Percentiles rank a stretch among this genome's conserved stretches.
Evolutionary conservation across 495 filamentous ascomycete genomes (phyloP).

Genomic region (Penicillium parvum): DNA sequence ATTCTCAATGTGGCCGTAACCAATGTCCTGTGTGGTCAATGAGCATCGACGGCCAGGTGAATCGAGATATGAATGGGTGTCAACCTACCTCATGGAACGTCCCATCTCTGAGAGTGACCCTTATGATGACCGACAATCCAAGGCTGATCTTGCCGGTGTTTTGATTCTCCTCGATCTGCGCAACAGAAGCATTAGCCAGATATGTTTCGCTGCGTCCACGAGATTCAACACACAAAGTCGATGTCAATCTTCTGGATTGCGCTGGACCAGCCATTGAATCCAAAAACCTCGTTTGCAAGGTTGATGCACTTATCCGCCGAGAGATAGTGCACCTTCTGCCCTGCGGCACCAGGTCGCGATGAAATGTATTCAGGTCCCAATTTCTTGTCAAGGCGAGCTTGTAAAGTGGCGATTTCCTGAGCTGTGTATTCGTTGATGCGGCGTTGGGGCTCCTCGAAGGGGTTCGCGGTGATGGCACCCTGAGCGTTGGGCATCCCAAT

Average conservation of each 20-base stretch:
- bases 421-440: constrained; percentile 78
- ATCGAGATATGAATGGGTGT: neutral
- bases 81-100: constrained; percentile 76
- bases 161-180: constrained; percentile 58
- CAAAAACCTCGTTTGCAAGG: constrained; percentile 96
- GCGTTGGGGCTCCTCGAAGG: constrained; percentile 67
- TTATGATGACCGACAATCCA: constrained; percentile 81
- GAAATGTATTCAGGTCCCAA: constrained; percentile 97
- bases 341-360: constrained; percentile 69
- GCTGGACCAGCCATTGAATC: constrained; percentile 97
- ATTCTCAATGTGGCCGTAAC: constrained; percentile 94
- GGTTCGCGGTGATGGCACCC: constrained; percentile 51
- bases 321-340: constrained; percentile 85
- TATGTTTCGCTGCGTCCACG: neutral
- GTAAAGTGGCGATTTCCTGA: constrained; percentile 82
- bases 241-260: constrained; percentile 83
- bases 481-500: constrained; percentile 37
- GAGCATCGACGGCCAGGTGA: neutral
- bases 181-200: constrained; percentile 7
- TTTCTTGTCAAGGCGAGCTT: constrained; percentile 81
- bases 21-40: constrained; percentile 73
- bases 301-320: constrained; percentile 90
- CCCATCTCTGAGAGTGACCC: constrained; percentile 85
- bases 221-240: constrained; percentile 72
- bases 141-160: constrained; percentile 66